These are phyloP conservation scores for Spiraea crenata DNA, from an alignment of 331 rosid genomes.

Conservation along the genomic window DNA sequence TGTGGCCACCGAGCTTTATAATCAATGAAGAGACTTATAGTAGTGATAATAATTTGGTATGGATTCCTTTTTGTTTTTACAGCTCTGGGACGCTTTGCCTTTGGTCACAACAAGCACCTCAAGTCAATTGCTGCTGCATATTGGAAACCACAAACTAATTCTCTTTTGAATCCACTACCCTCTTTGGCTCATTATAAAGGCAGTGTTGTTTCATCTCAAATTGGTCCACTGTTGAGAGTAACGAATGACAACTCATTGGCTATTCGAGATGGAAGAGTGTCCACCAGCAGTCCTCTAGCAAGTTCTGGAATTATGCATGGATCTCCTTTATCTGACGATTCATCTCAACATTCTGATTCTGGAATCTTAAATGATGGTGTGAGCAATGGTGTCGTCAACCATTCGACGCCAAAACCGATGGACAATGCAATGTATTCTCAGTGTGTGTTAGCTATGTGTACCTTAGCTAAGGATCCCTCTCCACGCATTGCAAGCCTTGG, in stretches of 20 bases:
- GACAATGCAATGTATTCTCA: slow-evolving; percentile 72
- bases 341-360: slow-evolving; percentile 94
- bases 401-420: slow-evolving; percentile 62
- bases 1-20: slow-evolving; percentile 7
- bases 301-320: slow-evolving; percentile 88
- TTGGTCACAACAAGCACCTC: slow-evolving; percentile 92
- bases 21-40: background rate
- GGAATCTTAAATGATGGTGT: slow-evolving; percentile 79
- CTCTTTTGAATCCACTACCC: slow-evolving; percentile 72
- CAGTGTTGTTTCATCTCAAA: slow-evolving; percentile 68
- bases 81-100: slow-evolving; percentile 94
- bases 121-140: slow-evolving; percentile 89
- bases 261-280: slow-evolving; percentile 73
- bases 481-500: slow-evolving; percentile 94
- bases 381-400: slow-evolving; percentile 75
- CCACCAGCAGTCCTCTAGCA: slow-evolving; percentile 88
- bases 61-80: slow-evolving; percentile 18
- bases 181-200: slow-evolving; percentile 67
- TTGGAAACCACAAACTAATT: slow-evolving; percentile 89
- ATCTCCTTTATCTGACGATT: slow-evolving; percentile 86
- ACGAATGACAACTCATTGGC: slow-evolving; percentile 60
- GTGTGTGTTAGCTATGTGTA: slow-evolving; percentile 85
- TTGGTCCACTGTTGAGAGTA: slow-evolving; percentile 78
- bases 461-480: slow-evolving; percentile 98
- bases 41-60: background rate